These are phyloP conservation scores for Chenopodium suecicum DNA, from an alignment of 148 eudicot genomes.

Conservation along the genomic window DNA sequence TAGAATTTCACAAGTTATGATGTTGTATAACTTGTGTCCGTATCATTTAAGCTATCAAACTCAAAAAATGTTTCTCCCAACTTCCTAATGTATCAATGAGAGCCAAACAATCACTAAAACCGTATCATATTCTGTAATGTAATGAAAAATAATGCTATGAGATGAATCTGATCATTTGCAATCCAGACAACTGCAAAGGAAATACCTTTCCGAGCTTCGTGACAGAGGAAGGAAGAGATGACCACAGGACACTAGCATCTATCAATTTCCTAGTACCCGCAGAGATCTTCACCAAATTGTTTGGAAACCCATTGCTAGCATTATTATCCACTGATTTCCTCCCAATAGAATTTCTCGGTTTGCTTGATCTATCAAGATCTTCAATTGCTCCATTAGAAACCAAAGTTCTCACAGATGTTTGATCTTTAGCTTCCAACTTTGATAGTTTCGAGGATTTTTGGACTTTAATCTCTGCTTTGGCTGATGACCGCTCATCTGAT, in stretches of 20 bases:
- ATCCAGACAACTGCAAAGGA: not conserved
- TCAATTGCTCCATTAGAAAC: constrained; percentile 43
- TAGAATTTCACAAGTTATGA: not conserved
- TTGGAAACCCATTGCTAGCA: constrained; percentile 52
- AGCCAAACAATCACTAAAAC: not conserved
- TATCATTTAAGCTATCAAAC: not conserved
- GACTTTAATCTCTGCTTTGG: constrained; percentile 51
- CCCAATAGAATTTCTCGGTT: constrained; percentile 45
- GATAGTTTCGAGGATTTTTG: constrained; percentile 35
- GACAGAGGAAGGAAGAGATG: constrained; percentile 78
- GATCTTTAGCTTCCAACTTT: constrained; percentile 48
- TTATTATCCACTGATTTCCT: constrained; percentile 53
- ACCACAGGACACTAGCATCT: constrained; percentile 71
- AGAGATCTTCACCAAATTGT: constrained; percentile 70
- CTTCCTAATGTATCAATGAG: not conserved
- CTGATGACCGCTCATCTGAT: constrained; percentile 52
- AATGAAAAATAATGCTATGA: not conserved
- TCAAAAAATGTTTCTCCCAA: not conserved
- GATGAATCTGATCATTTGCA: not conserved
- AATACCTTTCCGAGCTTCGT: constrained; percentile 79
- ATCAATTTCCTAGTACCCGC: constrained; percentile 49
- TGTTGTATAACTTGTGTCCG: not conserved
- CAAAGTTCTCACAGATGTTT: constrained; percentile 33
- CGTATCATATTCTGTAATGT: not conserved
- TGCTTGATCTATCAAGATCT: constrained; percentile 39